Evolutionary conservation across 306 rosid species (phyloP).

Genomic region (Pachyrhizus erosus): DNA sequence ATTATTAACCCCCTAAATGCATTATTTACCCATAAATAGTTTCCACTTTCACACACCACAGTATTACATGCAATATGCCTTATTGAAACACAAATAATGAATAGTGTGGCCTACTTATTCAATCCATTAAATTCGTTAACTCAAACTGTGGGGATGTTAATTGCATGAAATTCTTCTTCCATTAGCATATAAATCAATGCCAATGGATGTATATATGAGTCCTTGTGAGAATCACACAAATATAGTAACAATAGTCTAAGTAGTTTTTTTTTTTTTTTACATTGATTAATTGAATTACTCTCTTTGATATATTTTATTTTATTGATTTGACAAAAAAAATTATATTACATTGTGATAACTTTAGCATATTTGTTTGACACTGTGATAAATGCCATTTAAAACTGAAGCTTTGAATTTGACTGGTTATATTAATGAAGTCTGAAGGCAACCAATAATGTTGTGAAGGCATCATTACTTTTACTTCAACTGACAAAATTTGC

Average conservation of each 20-base stretch:
- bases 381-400: too few relatives aligned
- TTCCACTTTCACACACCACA: not conserved
- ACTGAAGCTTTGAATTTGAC: too few relatives aligned
- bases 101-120: not conserved
- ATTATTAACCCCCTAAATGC: not conserved
- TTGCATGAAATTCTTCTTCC: not conserved
- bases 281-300: too few relatives aligned
- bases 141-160: not conserved
- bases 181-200: not conserved
- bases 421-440: not conserved
- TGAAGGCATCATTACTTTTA: not conserved
- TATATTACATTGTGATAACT: too few relatives aligned
- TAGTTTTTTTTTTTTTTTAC: too few relatives aligned
- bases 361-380: too few relatives aligned
- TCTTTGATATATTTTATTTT: too few relatives aligned
- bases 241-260: too few relatives aligned
- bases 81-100: not conserved
- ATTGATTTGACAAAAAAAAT: too few relatives aligned
- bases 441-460: not conserved
- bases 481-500: not conserved
- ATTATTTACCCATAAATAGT: not conserved
- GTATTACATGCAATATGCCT: not conserved
- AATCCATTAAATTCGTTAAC: not conserved
- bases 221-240: too few relatives aligned
- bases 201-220: not conserved